These are phyloP conservation scores for Nicotiana benthamiana DNA, from an alignment of 257 asterid genomes.

Conservation along the genomic window DNA sequence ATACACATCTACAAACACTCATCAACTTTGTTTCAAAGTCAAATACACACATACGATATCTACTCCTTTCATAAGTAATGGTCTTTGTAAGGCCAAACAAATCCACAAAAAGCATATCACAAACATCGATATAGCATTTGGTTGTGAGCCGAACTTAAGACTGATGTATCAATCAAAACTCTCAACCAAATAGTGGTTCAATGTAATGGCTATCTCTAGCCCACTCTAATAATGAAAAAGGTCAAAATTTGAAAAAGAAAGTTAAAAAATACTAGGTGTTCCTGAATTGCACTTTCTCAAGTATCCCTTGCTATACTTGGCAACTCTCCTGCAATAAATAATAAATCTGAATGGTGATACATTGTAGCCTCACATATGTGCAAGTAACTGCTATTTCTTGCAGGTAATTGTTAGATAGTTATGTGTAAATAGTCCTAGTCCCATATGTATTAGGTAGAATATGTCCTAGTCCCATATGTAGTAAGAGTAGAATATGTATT, in stretches of 20 bases:
- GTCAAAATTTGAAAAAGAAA: neutral
- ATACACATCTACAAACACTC: neutral
- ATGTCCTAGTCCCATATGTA: too few species aligned
- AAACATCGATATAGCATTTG: neutral
- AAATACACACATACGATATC: neutral
- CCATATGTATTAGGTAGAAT: too few species aligned
- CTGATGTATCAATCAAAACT: neutral
- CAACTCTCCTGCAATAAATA: neutral
- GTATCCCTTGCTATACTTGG: neutral
- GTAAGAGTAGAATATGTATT: too few species aligned
- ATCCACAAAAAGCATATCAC: neutral
- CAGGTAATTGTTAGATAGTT: too few species aligned
- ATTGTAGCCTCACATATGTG: too few species aligned
- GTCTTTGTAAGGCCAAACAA: neutral
- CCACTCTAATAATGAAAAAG: neutral
- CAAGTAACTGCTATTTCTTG: too few species aligned
- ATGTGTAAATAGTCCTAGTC: too few species aligned
- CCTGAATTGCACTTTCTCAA: neutral
- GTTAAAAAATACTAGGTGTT: neutral
- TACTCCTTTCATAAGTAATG: neutral
- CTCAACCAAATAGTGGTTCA: neutral
- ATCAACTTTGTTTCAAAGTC: neutral
- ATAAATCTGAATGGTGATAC: neutral
- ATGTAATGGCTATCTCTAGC: neutral
- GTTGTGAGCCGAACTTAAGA: neutral